Conservation (phyloP, 2,329 filamentous ascomycete species). For the Botryosphaeria dothidea region DNA sequence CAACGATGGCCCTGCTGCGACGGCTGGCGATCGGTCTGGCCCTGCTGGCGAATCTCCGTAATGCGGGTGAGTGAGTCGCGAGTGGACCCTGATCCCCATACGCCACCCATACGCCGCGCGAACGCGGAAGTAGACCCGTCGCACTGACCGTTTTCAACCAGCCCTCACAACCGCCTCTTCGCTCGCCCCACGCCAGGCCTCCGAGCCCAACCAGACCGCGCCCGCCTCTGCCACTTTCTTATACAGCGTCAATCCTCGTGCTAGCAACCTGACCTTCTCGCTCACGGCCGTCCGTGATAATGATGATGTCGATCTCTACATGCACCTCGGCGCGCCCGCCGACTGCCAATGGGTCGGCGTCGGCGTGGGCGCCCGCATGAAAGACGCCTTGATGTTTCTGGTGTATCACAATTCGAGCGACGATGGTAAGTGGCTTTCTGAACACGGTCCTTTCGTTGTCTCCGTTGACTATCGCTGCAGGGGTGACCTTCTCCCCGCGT, state of each 20-base stretch:
- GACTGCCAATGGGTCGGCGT: slow-evolving; percentile 55
- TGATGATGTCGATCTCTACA: slow-evolving; percentile 49
- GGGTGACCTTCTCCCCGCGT: slow-evolving; percentile 60
- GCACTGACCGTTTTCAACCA: slow-evolving; percentile 8
- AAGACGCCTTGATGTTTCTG: slow-evolving; percentile 57
- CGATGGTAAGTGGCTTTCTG: slow-evolving; percentile 31
- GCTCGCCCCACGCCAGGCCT: background rate
- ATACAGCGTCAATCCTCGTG: slow-evolving; percentile 13
- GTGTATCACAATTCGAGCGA: slow-evolving; percentile 52
- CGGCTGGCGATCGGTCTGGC: slow-evolving; percentile 10
- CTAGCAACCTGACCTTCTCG: slow-evolving; percentile 27
- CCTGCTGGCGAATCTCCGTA: background rate
- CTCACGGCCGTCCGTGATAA: slow-evolving; percentile 28
- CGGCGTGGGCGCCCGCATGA: slow-evolving; percentile 55
- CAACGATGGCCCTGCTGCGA: background rate
- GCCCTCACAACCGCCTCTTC: background rate
- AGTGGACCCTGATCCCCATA: slow-evolving; percentile 13
- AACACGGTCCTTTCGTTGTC: background rate
- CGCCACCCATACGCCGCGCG: no score
- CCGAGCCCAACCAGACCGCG: background rate
- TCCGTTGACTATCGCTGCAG: slow-evolving; percentile 16
- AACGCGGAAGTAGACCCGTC: slow-evolving; percentile 4
- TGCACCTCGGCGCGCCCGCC: slow-evolving; percentile 53
- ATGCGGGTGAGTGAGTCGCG: slow-evolving; percentile 5
- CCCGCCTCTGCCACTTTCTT: slow-evolving; percentile 15